A percentile compares a stretch with the other conserved stretches of the same genome.
Evolutionary conservation across 2,329 filamentous ascomycete genomes (phyloP).

Genomic region (Trichophyton simii): DNA sequence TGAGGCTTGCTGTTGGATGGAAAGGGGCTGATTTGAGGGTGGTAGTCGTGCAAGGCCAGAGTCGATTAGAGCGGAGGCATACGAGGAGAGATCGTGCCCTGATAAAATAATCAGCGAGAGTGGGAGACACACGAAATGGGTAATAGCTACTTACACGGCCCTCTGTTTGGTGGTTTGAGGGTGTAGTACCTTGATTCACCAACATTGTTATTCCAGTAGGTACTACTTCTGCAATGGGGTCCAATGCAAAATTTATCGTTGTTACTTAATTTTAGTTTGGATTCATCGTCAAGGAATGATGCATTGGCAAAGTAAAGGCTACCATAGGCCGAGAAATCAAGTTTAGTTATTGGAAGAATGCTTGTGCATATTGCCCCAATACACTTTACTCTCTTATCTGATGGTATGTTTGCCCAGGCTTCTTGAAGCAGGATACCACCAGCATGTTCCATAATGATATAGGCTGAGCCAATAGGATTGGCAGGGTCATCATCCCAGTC

Average conservation of each 20-base stretch:
- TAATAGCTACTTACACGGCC: conserved; percentile 27
- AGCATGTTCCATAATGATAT: conserved; percentile 32
- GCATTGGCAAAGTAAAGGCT: conserved; percentile 24
- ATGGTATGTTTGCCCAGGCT: conserved; percentile 23
- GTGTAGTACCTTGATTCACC: conserved; percentile 25
- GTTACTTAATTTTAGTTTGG: conserved; percentile 8
- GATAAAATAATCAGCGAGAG: conserved; percentile 10
- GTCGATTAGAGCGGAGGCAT: conserved; percentile 29
- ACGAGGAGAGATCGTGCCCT: conserved; percentile 27
- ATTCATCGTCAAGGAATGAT: conserved; percentile 12
- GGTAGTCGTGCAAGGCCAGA: conserved; percentile 27
- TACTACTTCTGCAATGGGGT: conserved; percentile 13
- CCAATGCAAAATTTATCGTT: conserved; percentile 13
- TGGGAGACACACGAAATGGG: conserved; percentile 7
- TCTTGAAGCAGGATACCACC: conserved; percentile 23
- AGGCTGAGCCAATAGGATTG: conserved; percentile 26
- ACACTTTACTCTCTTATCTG: conserved; percentile 18
- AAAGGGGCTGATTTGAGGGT: conserved; percentile 5
- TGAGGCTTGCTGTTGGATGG: conserved; percentile 15
- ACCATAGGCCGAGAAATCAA: conserved; percentile 27
- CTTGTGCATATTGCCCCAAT: conserved; percentile 8
- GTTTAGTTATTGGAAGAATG: conserved; percentile 12
- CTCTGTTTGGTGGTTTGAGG: conserved; percentile 22
- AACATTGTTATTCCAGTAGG: conserved; percentile 15
- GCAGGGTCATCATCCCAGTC: conserved; percentile 31